A percentile compares a stretch with the other conserved stretches of the same genome.
phyloP scores from a whole-genome alignment of 305 asterid species.

The Rubia peregrina region DNA sequence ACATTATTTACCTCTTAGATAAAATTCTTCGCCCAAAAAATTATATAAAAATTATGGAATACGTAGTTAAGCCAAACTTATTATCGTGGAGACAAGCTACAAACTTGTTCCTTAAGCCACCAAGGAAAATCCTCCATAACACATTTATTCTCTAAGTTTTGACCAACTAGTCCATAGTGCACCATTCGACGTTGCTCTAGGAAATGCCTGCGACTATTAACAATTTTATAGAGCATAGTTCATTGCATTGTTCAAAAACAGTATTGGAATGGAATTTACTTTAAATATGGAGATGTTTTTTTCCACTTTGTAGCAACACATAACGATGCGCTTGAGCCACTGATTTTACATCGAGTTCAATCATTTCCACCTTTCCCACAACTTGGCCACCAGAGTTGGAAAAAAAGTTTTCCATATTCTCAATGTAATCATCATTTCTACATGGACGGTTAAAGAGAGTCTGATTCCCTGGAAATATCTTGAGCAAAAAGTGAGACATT shows the following conservation, averaged over 20 bases:
- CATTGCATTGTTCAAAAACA: background rate
- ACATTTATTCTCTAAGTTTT: background rate
- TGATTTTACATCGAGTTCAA: background rate
- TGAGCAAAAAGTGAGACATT: background rate
- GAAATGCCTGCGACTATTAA: background rate
- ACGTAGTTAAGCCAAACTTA: too few species aligned
- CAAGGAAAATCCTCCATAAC: background rate
- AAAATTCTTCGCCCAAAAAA: constrained; percentile 2
- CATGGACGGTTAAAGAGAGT: too few species aligned
- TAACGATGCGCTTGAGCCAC: background rate
- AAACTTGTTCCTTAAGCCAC: background rate
- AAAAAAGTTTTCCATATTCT: too few species aligned
- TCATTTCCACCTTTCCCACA: background rate
- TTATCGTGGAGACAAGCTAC: background rate
- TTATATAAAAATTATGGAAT: too few species aligned
- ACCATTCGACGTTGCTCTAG: background rate
- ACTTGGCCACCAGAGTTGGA: background rate
- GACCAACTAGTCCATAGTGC: background rate
- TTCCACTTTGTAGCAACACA: background rate
- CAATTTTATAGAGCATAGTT: background rate
- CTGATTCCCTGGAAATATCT: background rate
- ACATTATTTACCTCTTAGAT: too few species aligned
- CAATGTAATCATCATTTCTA: background rate
- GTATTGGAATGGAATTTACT: background rate
- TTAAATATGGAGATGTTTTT: background rate